Percentiles rank a stretch among this genome's conserved stretches.
Evolutionary conservation across 257 asterid species (phyloP).

Genomic region (Leonotis leonurus): DNA sequence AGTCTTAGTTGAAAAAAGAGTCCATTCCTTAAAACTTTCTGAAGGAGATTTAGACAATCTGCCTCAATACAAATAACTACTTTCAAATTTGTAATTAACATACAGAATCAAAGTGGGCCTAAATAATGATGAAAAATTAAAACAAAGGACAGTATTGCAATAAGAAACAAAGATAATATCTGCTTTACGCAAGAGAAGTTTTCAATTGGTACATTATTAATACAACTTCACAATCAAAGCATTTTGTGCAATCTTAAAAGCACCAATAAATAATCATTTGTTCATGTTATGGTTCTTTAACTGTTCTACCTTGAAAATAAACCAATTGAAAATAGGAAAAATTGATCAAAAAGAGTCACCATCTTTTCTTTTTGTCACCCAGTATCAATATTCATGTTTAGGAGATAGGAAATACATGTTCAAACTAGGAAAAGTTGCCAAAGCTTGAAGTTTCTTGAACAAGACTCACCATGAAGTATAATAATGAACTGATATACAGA

Average conservation of each 20-base stretch:
- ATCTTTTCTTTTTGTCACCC: neutral
- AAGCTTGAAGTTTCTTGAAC: slow-evolving; percentile 26
- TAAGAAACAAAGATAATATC: slow-evolving; percentile 24
- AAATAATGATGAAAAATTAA: slow-evolving; percentile 23
- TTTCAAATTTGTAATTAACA: slow-evolving; percentile 11
- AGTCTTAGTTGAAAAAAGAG: neutral
- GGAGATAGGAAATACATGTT: neutral
- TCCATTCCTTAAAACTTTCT: neutral
- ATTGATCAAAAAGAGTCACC: neutral
- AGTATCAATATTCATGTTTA: neutral
- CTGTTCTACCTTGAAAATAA: slow-evolving; percentile 5
- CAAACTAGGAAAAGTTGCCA: neutral
- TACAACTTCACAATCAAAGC: slow-evolving; percentile 4
- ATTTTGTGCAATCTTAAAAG: slow-evolving; percentile 8
- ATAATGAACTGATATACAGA: slow-evolving; percentile 31
- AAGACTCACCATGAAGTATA: slow-evolving; percentile 28
- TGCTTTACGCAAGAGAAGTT: slow-evolving; percentile 42
- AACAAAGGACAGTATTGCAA: slow-evolving; percentile 22
- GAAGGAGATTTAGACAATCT: neutral
- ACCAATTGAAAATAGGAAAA: neutral
- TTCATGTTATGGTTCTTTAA: slow-evolving; percentile 10
- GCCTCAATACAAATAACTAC: slow-evolving; percentile 6
- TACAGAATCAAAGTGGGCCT: slow-evolving; percentile 25
- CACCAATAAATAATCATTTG: neutral
- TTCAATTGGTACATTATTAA: slow-evolving; percentile 15